phyloP scores from a whole-genome alignment of 2,329 filamentous ascomycete genomes.

The Pleomassaria siparia region DNA sequence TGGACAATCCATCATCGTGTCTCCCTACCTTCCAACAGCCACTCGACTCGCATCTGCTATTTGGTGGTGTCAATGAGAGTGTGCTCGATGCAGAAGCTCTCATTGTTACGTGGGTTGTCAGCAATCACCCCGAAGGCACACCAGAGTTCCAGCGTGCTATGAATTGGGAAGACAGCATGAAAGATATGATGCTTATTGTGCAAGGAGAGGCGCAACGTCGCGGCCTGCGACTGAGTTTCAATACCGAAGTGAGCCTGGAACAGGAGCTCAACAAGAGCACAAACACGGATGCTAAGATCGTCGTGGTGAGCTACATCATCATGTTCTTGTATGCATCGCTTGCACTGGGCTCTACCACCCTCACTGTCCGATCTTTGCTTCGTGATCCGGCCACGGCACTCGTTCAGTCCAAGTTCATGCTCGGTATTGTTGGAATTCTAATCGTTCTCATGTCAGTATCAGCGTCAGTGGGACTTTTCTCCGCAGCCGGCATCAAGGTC shows the following conservation, averaged over 20 bases:
- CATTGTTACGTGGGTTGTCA: constrained; percentile 92
- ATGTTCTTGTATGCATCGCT: constrained; percentile 98
- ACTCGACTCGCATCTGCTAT: constrained; percentile 78
- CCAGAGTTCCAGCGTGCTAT: constrained; percentile 71
- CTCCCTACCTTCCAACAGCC: constrained; percentile 88
- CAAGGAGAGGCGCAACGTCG: constrained; percentile 76
- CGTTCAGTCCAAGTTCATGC: constrained; percentile 94
- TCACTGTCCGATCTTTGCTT: constrained; percentile 75
- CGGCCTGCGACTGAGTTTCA: constrained; percentile 88
- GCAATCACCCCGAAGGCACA: constrained; percentile 77
- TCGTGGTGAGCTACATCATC: constrained; percentile 94
- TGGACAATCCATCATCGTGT: constrained; percentile 69
- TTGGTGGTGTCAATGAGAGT: constrained; percentile 74
- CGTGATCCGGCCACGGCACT: constrained; percentile 80
- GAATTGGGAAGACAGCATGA: constrained; percentile 85
- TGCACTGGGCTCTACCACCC: constrained; percentile 83
- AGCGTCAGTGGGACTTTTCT: constrained; percentile 92
- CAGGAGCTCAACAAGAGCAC: constrained; percentile 97
- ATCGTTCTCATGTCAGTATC: constrained; percentile 98
- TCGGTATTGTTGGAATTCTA: constrained; percentile 90
- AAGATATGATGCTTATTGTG: constrained; percentile 70
- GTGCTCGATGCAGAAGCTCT: constrained; percentile 76
- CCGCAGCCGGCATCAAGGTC: constrained; percentile 86
- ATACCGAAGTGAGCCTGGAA: constrained; percentile 90
- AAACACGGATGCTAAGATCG: constrained; percentile 96